Evolutionary conservation across 805 yeast genomes (phyloP), one percentile per base, ranked within the genome.

Genomic region (Metschnikowia sp.): DNA sequence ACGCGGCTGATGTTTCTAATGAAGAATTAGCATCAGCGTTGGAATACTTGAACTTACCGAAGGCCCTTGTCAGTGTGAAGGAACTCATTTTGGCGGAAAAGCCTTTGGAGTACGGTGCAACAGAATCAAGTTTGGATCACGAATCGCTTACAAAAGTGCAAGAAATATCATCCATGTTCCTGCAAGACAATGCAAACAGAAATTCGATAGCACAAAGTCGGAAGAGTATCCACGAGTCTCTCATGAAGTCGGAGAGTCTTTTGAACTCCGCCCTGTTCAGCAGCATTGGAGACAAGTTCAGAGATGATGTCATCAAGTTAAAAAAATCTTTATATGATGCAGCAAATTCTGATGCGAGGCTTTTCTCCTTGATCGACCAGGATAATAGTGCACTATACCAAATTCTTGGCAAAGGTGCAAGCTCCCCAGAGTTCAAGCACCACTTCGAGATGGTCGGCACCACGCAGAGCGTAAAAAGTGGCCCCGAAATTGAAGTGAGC

Each of bases 11-110:
- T 47, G 77, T 90, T 9, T 85, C 96, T 0, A 81, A 88, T 58
- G 86, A 88, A 63, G 94, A 91, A 60, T 75, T 86, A 40, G 65
- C 75, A 2, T 87, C 96, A 1, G 88, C 88, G 9, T 74, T 90
- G 48, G 98, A 90, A 57, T 89, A 79, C 56, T 76, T 89, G 54
- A 84, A 84, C 47, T 70, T 92, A 46, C 96, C 97, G 2, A 74
- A 74, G 38, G 77, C 87, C 2, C 64, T 88, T 32, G 75, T 69
- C 12, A 82, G 78, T 19, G 61, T 88, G 36, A 81, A 79, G 51
- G 68, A 68, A 47, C 61, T 70, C n/a, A 55, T 66, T 8, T 57
- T 51, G 4, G 51, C 53, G 1, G 48, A 56, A 15, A 45, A 39
- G 11, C 32, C 36, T 11, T 18, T 39, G 31, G 30, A 34, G 3